These are phyloP conservation scores for Fusarium sp. DNA, from an alignment of 2,329 filamentous ascomycete species.

Conservation along the genomic window DNA sequence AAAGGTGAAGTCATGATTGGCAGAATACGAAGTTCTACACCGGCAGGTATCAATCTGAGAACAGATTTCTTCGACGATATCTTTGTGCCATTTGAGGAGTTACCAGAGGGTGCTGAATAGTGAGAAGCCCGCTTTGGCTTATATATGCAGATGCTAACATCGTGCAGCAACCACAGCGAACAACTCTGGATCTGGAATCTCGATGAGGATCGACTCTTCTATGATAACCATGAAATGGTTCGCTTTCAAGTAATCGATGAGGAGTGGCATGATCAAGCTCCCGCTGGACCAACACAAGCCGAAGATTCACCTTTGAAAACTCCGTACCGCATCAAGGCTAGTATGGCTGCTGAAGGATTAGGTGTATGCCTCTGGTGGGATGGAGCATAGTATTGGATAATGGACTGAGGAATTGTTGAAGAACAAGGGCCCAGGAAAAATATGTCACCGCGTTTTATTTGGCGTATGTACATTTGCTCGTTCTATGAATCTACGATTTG, in stretches of 20 bases:
- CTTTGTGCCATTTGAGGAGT: slow-evolving; percentile 76
- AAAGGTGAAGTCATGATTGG: slow-evolving; percentile 92
- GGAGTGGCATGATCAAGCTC: slow-evolving; percentile 89
- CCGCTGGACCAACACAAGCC: slow-evolving; percentile 71
- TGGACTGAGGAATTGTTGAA: slow-evolving; percentile 15
- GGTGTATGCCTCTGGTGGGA: slow-evolving; percentile 75
- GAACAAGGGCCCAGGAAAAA: slow-evolving; percentile 2
- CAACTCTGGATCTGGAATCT: slow-evolving; percentile 87
- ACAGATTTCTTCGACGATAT: slow-evolving; percentile 97
- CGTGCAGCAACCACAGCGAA: slow-evolving; percentile 73
- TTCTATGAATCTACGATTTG: slow-evolving; percentile 50
- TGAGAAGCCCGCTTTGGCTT: slow-evolving; percentile 48
- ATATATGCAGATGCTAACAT: slow-evolving; percentile 11
- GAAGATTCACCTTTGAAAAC: slow-evolving; percentile 71
- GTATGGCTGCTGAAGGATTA: slow-evolving; percentile 70
- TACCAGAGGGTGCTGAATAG: slow-evolving; percentile 82
- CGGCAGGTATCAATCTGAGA: slow-evolving; percentile 78
- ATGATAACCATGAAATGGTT: slow-evolving; percentile 90
- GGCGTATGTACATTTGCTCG: slow-evolving; percentile 41
- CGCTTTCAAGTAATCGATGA: slow-evolving; percentile 87
- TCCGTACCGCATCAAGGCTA: slow-evolving; percentile 75
- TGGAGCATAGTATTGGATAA: slow-evolving; percentile 33
- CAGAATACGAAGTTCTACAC: slow-evolving; percentile 79
- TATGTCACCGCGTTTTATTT: slow-evolving; percentile 39
- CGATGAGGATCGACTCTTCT: slow-evolving; percentile 79